A percentile compares a stretch with the other conserved stretches of the same genome.
Evolutionary conservation across 257 asterid species (phyloP).

Genomic region (Solanum peruvianum): DNA sequence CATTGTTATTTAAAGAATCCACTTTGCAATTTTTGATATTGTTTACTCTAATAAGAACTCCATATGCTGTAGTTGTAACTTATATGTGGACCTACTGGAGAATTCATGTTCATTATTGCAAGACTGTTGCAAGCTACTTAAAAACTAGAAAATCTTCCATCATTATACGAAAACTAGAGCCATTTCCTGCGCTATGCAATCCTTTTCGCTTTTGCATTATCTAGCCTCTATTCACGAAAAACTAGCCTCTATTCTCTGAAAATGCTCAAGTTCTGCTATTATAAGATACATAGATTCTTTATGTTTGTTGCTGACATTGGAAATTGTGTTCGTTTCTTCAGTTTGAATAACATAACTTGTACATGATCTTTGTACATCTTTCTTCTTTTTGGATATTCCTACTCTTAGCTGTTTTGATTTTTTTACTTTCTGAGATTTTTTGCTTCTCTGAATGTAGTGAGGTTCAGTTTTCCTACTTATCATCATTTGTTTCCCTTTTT

Average conservation of each 20-base stretch:
- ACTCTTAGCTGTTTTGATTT: neutral
- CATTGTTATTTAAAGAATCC: neutral
- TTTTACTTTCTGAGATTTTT: neutral
- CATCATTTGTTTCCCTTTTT: neutral
- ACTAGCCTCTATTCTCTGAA: neutral
- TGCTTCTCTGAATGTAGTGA: neutral
- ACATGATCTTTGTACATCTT: neutral
- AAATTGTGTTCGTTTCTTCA: neutral
- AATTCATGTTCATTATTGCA: neutral
- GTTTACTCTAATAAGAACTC: neutral
- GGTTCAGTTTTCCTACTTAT: neutral
- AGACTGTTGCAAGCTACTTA: neutral
- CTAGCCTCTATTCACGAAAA: neutral
- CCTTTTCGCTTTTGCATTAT: neutral
- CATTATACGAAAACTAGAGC: neutral
- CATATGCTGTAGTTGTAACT: neutral
- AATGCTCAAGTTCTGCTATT: neutral
- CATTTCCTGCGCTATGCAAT: neutral
- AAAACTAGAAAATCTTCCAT: neutral
- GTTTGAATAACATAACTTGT: neutral
- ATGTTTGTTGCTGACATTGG: neutral
- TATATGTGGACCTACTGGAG: neutral
- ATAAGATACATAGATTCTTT: neutral
- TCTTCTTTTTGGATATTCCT: neutral
- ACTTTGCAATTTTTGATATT: neutral